Evolutionary conservation across 75 land plant genomes (phyloP), one percentile per base, ranked within the genome.

Genomic region (Pinus taeda): DNA sequence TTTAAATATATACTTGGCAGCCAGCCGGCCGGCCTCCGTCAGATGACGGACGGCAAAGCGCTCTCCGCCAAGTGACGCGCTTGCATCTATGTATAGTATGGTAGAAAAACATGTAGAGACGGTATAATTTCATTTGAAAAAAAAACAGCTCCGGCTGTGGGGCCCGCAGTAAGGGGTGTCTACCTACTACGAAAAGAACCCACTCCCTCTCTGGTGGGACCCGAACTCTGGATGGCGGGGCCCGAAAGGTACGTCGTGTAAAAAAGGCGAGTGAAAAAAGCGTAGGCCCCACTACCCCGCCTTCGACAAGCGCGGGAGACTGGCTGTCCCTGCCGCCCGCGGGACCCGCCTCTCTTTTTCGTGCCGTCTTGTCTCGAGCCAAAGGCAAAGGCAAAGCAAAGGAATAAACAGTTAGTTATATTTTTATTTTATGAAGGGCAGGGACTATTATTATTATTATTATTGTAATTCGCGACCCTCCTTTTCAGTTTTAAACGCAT

Each of bases 151-250:
- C 18, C 20, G 14, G 45, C 2, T 17, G 53, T 37, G 42, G 42
- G n/a, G 2, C 42, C 70, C 15, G 14, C 45, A 17, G 21, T 9
- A 45, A 45, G 15, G 42, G 45, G 70, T 1, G 42, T 69, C 39
- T 69, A 69, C 71, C 71, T 69, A 69, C 71, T 69, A 1, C 71
- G 45, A 69, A 69, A 69, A 69, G 71, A 42, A 69, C 71, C 71
- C 71, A 69, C 67, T 64, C 67, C 67, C 9, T n/a, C 24, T 3
- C 4, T 13, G 65, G 30, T 22, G 30, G 65, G 65, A 29, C 30
- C 30, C 36, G 30, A 26, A 26, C 4, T 15, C 15, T 37, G 49
- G 71, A 65, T 33, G 69, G 49, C 6, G 71, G 71, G 71, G 2
- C 49, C 71, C 12, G 42, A 30, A 33, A 17, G 1, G 49, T 39